Evolutionary conservation across 1,139 yeast species (phyloP), one percentile per base, ranked within the genome.

Genomic region (Yamadazyma oceani): DNA sequence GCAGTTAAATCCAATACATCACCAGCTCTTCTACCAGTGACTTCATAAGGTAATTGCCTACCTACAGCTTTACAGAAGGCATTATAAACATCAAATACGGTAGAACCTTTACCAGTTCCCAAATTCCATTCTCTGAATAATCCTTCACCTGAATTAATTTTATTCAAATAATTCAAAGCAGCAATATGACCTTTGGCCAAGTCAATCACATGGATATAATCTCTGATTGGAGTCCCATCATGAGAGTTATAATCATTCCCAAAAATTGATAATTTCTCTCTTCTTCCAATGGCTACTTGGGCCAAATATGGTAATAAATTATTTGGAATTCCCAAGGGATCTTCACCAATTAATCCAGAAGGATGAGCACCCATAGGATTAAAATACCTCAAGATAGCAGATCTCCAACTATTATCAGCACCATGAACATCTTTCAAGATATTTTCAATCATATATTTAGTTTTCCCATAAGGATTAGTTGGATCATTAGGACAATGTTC

Each of bases 341-440:
- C 90, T 55, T 85, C 94, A 30, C 94, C 94, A 49, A 85, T 69
- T 26, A 79, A 61, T 6, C 94, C 94, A 2, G 88, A 80, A 3
- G 90, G 87, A 55, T 85, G 94, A 11, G 94, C 92, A 24, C 95
- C 95, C 53, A 85, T 83, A 28, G 94, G 94, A 55, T 85, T 85
- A 65, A 84, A 85, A 60, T 85, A 85, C 42, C 94, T 72, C 53
- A 85, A 67, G 37, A 84, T 71, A 2, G 89, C 94, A 26, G 80
- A 73, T 41, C 73, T 69, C 83, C 86, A 80, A 5, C 39, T 23
- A 1, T 45, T 53, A 40, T 74, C 77, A 35, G 80, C 69, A 5
- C 62, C 48, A 47, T 78, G 67, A 33, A 81, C 66, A 57, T 82
- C 90, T 35, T 73, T 64, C 47, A 85, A 60, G 39, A 84, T 73